A percentile compares a stretch with the other conserved stretches of the same genome.
These are phyloP conservation scores for Gonium pectorale DNA, from an alignment of 139 green algal genomes.

Conservation along the genomic window DNA sequence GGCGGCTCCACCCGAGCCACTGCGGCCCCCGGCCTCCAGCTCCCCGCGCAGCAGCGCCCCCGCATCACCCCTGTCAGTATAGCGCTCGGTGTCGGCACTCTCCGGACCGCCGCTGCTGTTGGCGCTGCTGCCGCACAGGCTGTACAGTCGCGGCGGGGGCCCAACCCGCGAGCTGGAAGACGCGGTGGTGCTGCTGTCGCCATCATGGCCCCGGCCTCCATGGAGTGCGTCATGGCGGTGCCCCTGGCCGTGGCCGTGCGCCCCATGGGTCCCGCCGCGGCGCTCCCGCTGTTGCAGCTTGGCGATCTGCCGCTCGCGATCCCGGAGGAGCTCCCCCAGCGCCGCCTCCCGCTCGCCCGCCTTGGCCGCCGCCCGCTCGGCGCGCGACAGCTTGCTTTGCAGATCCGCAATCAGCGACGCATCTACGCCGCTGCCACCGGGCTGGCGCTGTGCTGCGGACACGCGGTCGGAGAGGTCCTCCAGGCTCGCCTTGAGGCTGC, in stretches of 20 bases:
- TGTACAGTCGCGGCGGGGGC: too few species aligned
- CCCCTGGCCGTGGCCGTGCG: not conserved
- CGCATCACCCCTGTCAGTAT: too few species aligned
- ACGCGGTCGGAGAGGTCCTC: not conserved
- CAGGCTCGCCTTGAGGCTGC: constrained; percentile 36
- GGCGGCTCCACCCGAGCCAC: too few species aligned
- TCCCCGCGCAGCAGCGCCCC: too few species aligned
- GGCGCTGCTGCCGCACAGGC: too few species aligned
- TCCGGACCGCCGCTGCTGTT: too few species aligned
- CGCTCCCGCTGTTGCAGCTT: constrained; percentile 5
- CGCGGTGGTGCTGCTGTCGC: not conserved
- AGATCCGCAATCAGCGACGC: not conserved
- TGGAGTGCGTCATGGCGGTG: too few species aligned
- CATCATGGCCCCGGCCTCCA: not conserved
- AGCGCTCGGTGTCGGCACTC: too few species aligned
- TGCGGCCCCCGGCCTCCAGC: too few species aligned
- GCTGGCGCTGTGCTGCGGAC: not conserved
- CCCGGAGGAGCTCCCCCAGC: not conserved
- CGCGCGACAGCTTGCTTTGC: not conserved
- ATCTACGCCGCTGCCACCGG: not conserved
- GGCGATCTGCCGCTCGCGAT: constrained; percentile 13
- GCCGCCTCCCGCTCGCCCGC: not conserved
- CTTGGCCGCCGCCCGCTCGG: not conserved
- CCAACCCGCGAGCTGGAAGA: too few species aligned
- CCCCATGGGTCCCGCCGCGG: not conserved